Conservation (phyloP, 768 basidiomycete genomes). For the Boletus bicolor region DNA sequence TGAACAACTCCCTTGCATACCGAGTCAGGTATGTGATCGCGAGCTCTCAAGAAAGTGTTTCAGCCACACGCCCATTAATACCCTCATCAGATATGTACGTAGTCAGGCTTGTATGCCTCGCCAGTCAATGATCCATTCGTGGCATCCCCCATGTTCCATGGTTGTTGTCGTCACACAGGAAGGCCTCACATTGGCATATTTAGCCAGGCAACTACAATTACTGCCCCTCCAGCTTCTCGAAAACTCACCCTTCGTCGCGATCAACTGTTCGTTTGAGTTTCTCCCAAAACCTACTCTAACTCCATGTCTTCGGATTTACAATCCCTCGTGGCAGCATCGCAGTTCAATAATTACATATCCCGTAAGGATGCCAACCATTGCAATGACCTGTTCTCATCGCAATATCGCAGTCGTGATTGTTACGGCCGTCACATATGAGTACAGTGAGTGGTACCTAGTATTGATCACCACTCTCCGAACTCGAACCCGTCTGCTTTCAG, state of each 20-base stretch:
- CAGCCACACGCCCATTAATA: too few relatives aligned
- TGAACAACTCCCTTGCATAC: too few relatives aligned
- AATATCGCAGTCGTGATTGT: slow-evolving; percentile 7
- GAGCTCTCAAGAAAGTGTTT: too few relatives aligned
- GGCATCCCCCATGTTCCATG: too few relatives aligned
- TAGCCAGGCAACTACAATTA: background rate
- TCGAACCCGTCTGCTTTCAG: slow-evolving; percentile 1
- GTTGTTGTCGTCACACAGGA: background rate
- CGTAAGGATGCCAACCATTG: background rate
- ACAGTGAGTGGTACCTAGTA: slow-evolving; percentile 8
- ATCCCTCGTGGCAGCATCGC: slow-evolving; percentile 2
- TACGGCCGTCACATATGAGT: slow-evolving; percentile 20
- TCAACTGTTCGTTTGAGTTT: background rate
- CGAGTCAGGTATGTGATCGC: too few relatives aligned
- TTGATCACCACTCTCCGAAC: background rate
- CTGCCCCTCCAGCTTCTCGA: background rate
- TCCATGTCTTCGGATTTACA: slow-evolving; percentile 9
- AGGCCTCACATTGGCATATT: background rate
- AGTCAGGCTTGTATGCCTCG: too few relatives aligned
- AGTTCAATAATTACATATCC: slow-evolving; percentile 7
- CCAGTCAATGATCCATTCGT: background rate
- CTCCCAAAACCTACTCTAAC: too few relatives aligned
- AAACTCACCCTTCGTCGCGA: background rate
- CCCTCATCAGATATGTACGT: too few relatives aligned
- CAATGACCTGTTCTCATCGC: background rate